phyloP scores from a whole-genome alignment of 2,329 filamentous ascomycete genomes.

The Cladorrhinum sp. region DNA sequence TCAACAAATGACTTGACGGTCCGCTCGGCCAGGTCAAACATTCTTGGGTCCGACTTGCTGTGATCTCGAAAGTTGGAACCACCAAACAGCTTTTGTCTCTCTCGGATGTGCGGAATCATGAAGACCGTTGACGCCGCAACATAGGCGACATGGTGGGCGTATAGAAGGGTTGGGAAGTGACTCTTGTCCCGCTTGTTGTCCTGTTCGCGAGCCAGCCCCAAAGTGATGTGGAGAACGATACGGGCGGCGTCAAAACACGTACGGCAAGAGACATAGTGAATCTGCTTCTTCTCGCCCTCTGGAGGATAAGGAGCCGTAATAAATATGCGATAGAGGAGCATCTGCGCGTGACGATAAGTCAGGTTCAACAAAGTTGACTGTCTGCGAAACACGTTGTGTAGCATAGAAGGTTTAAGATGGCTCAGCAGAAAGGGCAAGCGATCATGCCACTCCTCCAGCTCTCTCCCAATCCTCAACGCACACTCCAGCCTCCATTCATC shows the following conservation, averaged over 20 bases:
- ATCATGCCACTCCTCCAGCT: conserved; percentile 20
- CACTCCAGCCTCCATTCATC: conserved; percentile 13
- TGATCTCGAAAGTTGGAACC: conserved; percentile 6
- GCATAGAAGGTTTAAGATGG: conserved; percentile 9
- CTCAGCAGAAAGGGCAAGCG: conserved; percentile 15
- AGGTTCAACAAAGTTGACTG: conserved; percentile 20
- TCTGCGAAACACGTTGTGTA: conserved; percentile 20
- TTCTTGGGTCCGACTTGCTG: conserved; percentile 10
- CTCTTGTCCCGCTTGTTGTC: conserved; percentile 14
- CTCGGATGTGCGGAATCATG: conserved; percentile 19
- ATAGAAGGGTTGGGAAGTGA: conserved; percentile 23
- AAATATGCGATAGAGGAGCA: conserved; percentile 23
- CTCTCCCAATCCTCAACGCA: conserved; percentile 10
- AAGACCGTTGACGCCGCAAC: conserved; percentile 14
- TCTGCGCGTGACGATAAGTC: conserved; percentile 22
- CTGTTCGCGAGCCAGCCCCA: conserved; percentile 15
- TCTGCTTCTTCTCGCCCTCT: conserved; percentile 7
- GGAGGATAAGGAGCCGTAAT: conserved; percentile 19
- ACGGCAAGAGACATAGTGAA: conserved; percentile 10
- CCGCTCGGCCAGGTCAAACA: conserved; percentile 15
- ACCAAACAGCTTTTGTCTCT: conserved; percentile 12
- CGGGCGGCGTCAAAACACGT: conserved; percentile 15
- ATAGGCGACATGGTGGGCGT: conserved; percentile 22
- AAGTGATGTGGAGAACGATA: conserved; percentile 1
- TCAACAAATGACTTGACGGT: conserved; percentile 12